Evolutionary conservation across 805 yeast genomes (phyloP), one percentile per base, ranked within the genome.

Genomic region (Pichia eremophila): DNA sequence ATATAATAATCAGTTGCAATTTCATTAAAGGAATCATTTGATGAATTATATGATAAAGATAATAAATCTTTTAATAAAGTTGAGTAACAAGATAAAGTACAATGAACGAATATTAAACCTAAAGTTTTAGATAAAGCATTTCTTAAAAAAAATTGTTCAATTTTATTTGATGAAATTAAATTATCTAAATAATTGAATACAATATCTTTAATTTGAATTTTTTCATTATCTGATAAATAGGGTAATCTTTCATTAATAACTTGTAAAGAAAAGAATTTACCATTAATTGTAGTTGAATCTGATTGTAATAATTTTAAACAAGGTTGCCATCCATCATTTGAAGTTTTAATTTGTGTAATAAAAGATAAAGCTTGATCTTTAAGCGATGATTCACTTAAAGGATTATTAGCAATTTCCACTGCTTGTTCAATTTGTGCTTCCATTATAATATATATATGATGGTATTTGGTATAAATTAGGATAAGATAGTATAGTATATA

Each of bases 401-500:
- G 83, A 18, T 49, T 51, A 62, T 80, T 79, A 8, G 95, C 96
- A 52, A 88, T 79, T 52, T 78, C 81, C 43, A 90, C 93, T 39
- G 95, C 96, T 67, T 87, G 93, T 63, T 78, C 87, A 58, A 90
- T 83, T 70, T 89, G 95, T 53, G 58, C 41, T 43, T 67, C 70
- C 70, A 66, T 66, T 22, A 41, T 39, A 27, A 15, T 7, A 34
- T 34, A 34, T 14, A n/a, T n/a, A n/a, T n/a, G n/a, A n/a, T n/a
- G n/a, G n/a, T n/a, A n/a, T n/a, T n/a, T n/a, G n/a, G n/a, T n/a
- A n/a, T n/a, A n/a, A n/a, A n/a, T n/a, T n/a, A n/a, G n/a, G n/a
- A n/a, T n/a, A n/a, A n/a, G n/a, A n/a, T n/a, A n/a, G n/a, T n/a
- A n/a, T n/a, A n/a, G n/a, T n/a, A n/a, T 68, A 62, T 64, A 27